Percentiles rank a stretch among this genome's conserved stretches.
Evolutionary conservation across 495 filamentous ascomycete species (phyloP).

Genomic region (Talaromyces liani): DNA sequence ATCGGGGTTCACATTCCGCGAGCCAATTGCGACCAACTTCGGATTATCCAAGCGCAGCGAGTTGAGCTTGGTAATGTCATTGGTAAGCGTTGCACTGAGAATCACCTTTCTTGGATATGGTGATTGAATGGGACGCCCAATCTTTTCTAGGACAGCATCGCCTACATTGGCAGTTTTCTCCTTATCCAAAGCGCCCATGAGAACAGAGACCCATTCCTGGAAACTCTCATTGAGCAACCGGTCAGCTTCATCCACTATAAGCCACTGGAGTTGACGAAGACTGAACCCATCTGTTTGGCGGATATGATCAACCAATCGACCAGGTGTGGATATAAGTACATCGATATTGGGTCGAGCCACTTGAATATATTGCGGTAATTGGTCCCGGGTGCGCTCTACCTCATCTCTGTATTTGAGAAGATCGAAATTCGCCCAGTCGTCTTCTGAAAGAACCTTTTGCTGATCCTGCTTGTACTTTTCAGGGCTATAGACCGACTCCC

Average conservation of each 20-base stretch:
- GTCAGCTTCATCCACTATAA: slow-evolving; percentile 92
- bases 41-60: slow-evolving; percentile 66
- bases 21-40: slow-evolving; percentile 62
- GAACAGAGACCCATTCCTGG: slow-evolving; percentile 78
- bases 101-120: slow-evolving; percentile 61
- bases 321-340: slow-evolving; percentile 87
- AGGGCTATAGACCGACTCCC: slow-evolving; percentile 54
- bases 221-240: slow-evolving; percentile 85
- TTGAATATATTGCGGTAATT: slow-evolving; percentile 54
- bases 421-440: slow-evolving; percentile 42
- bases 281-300: slow-evolving; percentile 74
- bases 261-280: slow-evolving; percentile 68
- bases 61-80: slow-evolving; percentile 73
- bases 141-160: slow-evolving; percentile 29
- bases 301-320: slow-evolving; percentile 86
- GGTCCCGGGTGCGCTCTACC: slow-evolving; percentile 30
- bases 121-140: slow-evolving; percentile 29
- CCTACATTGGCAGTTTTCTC: slow-evolving; percentile 42
- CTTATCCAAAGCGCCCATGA: slow-evolving; percentile 56
- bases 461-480: slow-evolving; percentile 39
- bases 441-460: slow-evolving; percentile 27
- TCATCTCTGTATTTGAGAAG: slow-evolving; percentile 33
- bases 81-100: slow-evolving; percentile 89
- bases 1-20: slow-evolving; percentile 33
- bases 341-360: slow-evolving; percentile 64